These are phyloP conservation scores for Lentinus polychrous DNA, from an alignment of 1,284 basidiomycete genomes.

Conservation along the genomic window DNA sequence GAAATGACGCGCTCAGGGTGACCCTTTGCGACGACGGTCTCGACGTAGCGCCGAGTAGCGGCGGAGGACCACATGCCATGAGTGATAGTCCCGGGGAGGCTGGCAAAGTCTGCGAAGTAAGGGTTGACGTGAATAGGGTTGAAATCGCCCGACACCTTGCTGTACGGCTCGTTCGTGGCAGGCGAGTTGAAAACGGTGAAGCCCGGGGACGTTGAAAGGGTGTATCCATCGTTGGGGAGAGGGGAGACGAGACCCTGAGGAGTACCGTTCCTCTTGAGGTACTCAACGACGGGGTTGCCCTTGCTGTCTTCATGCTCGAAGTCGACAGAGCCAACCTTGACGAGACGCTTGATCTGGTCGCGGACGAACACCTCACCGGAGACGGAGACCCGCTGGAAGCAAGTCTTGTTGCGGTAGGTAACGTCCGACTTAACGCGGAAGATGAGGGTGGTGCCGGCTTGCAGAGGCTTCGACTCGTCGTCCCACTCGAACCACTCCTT, in stretches of 20 bases:
- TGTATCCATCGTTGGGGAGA: conserved; percentile 83
- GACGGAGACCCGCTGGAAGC: conserved; percentile 79
- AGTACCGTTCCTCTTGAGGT: conserved; percentile 86
- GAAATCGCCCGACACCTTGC: conserved; percentile 94
- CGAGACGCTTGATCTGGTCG: conserved; percentile 78
- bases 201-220: conserved; percentile 54
- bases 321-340: conserved; percentile 85
- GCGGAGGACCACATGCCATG: conserved; percentile 98
- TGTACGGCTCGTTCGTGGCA: conserved; percentile 91
- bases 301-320: conserved; percentile 83
- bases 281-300: conserved; percentile 92
- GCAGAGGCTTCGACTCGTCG: conserved; percentile 72
- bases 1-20: conserved; percentile 84
- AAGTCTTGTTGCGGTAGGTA: conserved; percentile 86
- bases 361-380: conserved; percentile 82
- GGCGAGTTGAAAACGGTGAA: conserved; percentile 70
- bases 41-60: conserved; percentile 88
- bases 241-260: conserved; percentile 73
- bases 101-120: conserved; percentile 93
- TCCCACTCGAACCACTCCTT: conserved; percentile 99
- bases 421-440: conserved; percentile 87
- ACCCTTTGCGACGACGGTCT: conserved; percentile 91
- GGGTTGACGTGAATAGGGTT: conserved; percentile 99
- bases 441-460: conserved; percentile 77
- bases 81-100: conserved; percentile 93